Base-by-base conservation (phyloP, 2,329 filamentous ascomycete species). In the Verticillium longisporum region DNA sequence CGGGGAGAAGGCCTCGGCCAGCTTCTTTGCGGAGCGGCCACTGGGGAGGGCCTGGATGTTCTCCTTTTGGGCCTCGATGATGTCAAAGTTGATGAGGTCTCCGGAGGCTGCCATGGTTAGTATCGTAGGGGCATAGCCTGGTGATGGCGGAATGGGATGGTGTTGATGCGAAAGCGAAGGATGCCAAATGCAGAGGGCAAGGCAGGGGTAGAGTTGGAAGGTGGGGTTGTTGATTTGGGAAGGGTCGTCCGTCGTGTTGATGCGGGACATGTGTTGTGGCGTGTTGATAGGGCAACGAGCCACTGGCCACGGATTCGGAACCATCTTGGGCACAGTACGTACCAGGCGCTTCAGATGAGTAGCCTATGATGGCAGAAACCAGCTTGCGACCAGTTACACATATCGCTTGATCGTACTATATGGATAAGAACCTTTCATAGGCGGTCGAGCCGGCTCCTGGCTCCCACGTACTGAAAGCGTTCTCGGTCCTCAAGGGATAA, bases 51-150 rank as follows among this genome's bases (percentile, higher is more conserved):
- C 88, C 75, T 97, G 93, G 61, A 99, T 97, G 76, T 99, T 99
- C 78, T 99, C 95, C 77, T 99, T 99, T 69, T 97, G 93, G 56
- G 85, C 86, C 78, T 99, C 95, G 76, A 99, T 97, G 65, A 97
- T 85, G 69, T 96, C 90, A 78, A 99, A 98, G 77, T 87, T 78
- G 71, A 88, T 85, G 45, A 86, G 74, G 67, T 88, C 84, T 63
- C 77, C 75, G 63, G 77, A 74, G 41, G 68, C 67, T 65, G 78
- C 77, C 78, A 86, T 86, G 69, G 69, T 75, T 65, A 60, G 62
- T 71, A n/a, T 55, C 54, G 54, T 33, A 26, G 15, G 54, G 32
- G 54, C 45, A 50, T 50, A 50, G 18, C 45, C 45, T 50, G 45
- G 45, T 50, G 45, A 6, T 58, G 58, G 67, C 65, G 61, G 58